phyloP scores from a whole-genome alignment of 108 stramenopile species.

The Bacterosira constricta region DNA sequence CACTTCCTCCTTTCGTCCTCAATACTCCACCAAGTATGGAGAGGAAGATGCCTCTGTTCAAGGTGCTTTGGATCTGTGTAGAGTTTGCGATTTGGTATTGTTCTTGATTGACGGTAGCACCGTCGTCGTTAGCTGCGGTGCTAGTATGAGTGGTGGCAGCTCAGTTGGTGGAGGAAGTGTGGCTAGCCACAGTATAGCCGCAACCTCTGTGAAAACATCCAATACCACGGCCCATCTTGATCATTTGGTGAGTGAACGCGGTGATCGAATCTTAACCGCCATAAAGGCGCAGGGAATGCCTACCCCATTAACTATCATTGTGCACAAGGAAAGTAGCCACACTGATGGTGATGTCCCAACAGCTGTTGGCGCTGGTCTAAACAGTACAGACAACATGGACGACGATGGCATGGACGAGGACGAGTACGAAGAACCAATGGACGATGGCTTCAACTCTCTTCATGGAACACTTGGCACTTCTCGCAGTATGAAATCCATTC shows the following conservation, averaged over 20 bases:
- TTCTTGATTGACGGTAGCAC: constrained; percentile 84
- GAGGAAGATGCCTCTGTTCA: constrained; percentile 71
- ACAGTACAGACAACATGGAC: not conserved
- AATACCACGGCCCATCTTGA: constrained; percentile 56
- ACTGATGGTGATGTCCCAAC: constrained; percentile 50
- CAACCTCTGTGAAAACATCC: constrained; percentile 53
- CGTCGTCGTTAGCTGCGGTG: constrained; percentile 26
- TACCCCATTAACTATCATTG: constrained; percentile 82
- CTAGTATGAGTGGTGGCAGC: constrained; percentile 9
- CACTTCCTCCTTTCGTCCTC: constrained; percentile 69
- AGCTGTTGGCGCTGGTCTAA: not conserved
- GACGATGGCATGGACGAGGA: constrained; percentile 13
- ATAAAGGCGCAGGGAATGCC: constrained; percentile 96
- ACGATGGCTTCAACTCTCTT: no score
- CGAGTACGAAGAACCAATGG: constrained; percentile 44
- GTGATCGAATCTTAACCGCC: constrained; percentile 88
- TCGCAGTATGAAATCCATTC: constrained; percentile 55
- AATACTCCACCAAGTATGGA: constrained; percentile 43
- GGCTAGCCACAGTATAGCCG: constrained; percentile 40
- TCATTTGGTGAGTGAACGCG: constrained; percentile 75
- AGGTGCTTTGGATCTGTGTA: constrained; percentile 86
- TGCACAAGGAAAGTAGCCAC: constrained; percentile 56
- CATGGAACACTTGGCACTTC: no score
- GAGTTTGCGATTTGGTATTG: constrained; percentile 85
- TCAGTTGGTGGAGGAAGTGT: constrained; percentile 56